These are phyloP conservation scores for Polygonum aviculare DNA, from an alignment of 148 eudicot genomes.

Conservation along the genomic window DNA sequence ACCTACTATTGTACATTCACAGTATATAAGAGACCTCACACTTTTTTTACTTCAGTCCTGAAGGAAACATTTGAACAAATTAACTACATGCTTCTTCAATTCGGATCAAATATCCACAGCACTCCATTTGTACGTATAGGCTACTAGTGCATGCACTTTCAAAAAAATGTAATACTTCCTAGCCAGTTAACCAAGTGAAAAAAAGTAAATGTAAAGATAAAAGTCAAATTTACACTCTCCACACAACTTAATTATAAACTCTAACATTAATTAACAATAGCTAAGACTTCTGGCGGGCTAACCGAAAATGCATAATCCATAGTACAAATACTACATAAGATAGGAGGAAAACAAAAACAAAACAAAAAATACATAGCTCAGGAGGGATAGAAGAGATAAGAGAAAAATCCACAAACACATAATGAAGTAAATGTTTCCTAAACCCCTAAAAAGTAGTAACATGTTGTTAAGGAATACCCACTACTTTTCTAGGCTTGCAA, in stretches of 20 bases:
- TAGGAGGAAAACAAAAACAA: background rate
- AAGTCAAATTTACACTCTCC: background rate
- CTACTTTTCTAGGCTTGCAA: constrained; percentile 44
- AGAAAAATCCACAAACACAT: constrained; percentile 3
- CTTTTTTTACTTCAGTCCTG: too few relatives aligned
- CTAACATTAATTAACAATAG: background rate
- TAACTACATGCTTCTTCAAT: too few relatives aligned
- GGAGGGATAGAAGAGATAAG: constrained; percentile 28
- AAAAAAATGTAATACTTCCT: too few relatives aligned
- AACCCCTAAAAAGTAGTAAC: background rate
- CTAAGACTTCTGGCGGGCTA: background rate
- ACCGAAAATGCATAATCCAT: background rate
- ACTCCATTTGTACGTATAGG: too few relatives aligned
- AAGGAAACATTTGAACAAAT: too few relatives aligned
- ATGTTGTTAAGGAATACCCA: background rate
- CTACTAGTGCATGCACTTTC: too few relatives aligned
- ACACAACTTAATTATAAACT: too few relatives aligned
- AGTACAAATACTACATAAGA: background rate
- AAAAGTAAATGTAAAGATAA: too few relatives aligned
- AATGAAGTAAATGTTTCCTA: background rate
- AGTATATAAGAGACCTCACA: background rate
- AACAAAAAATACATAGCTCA: constrained; percentile 13
- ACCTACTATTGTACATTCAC: background rate
- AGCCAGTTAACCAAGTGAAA: too few relatives aligned
- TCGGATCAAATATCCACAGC: too few relatives aligned